phyloP scores from a whole-genome alignment of 306 rosid species.

The Boehmeria nivea region DNA sequence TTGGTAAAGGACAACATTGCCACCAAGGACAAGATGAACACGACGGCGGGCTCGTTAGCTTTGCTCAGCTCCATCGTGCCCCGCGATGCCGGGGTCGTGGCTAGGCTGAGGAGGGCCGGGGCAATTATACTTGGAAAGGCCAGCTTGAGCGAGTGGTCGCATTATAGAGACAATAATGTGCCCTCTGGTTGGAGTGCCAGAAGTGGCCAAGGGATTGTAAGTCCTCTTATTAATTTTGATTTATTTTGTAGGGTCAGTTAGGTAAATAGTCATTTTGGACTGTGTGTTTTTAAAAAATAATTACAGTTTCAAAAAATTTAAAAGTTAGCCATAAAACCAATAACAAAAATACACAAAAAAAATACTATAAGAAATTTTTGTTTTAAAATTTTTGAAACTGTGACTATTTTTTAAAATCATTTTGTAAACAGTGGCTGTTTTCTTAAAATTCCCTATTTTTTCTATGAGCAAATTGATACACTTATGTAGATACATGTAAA shows the following conservation, averaged over 20 bases:
- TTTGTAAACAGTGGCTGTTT: too few relatives aligned
- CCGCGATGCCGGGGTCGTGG: constrained; percentile 40
- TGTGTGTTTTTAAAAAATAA: too few relatives aligned
- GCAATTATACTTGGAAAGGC: constrained; percentile 59
- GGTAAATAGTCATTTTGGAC: too few relatives aligned
- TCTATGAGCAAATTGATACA: too few relatives aligned
- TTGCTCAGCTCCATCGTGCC: constrained; percentile 50
- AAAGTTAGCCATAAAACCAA: too few relatives aligned
- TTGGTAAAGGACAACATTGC: constrained; percentile 57
- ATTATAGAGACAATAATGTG: constrained; percentile 22
- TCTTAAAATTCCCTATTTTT: too few relatives aligned
- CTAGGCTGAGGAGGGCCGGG: constrained; percentile 40
- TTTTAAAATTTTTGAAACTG: too few relatives aligned
- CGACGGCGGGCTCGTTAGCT: constrained; percentile 48
- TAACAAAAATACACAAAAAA: too few relatives aligned
- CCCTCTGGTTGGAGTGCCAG: constrained; percentile 47
- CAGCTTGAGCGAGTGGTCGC: constrained; percentile 48
- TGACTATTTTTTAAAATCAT: background rate
- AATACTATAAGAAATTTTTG: too few relatives aligned
- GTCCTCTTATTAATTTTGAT: background rate
- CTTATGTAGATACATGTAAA: too few relatives aligned
- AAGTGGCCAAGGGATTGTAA: constrained; percentile 53
- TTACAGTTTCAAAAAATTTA: too few relatives aligned
- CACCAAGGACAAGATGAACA: constrained; percentile 56
- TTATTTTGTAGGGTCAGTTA: too few relatives aligned